phyloP scores from a whole-genome alignment of 208 protist genomes.

The Wallacemonas sp. region DNA sequence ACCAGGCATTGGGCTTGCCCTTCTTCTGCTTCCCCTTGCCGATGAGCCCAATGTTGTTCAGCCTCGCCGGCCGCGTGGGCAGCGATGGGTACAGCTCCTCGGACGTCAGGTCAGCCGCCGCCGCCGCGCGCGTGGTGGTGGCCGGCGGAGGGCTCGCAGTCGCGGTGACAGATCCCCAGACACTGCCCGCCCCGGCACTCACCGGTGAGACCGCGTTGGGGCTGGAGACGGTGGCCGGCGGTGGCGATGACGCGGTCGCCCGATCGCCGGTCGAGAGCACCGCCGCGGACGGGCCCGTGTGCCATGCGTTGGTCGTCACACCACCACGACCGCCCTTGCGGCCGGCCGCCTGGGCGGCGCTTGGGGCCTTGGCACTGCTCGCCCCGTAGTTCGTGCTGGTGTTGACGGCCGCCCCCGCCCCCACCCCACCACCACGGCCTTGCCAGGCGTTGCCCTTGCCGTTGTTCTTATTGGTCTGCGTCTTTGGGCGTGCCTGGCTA shows the following conservation, averaged over 20 bases:
- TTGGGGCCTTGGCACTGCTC: no score
- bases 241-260: not conserved
- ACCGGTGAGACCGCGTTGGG: not conserved
- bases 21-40: conserved; percentile 34
- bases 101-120: conserved; percentile 28
- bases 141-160: conserved; percentile 10
- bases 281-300: conserved; percentile 5
- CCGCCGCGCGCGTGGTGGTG: not conserved
- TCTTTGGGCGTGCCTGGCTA: not conserved
- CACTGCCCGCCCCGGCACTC: not conserved
- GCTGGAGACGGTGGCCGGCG: not conserved
- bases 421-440: conserved; percentile 21
- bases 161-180: conserved; percentile 5
- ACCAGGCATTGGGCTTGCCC: conserved; percentile 51
- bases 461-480: conserved; percentile 29
- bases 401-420: not conserved
- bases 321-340: conserved; percentile 10
- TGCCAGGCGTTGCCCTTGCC: conserved; percentile 49
- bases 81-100: conserved; percentile 59
- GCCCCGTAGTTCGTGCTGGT: not conserved
- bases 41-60: conserved; percentile 20
- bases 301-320: conserved; percentile 12
- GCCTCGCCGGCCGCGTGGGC: conserved; percentile 18
- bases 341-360: not conserved
- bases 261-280: conserved; percentile 7